Percentiles rank a stretch among this genome's conserved stretches.
phyloP scores from a whole-genome alignment of 2,329 filamentous ascomycete genomes.

The Colletotrichum cuscutae region DNA sequence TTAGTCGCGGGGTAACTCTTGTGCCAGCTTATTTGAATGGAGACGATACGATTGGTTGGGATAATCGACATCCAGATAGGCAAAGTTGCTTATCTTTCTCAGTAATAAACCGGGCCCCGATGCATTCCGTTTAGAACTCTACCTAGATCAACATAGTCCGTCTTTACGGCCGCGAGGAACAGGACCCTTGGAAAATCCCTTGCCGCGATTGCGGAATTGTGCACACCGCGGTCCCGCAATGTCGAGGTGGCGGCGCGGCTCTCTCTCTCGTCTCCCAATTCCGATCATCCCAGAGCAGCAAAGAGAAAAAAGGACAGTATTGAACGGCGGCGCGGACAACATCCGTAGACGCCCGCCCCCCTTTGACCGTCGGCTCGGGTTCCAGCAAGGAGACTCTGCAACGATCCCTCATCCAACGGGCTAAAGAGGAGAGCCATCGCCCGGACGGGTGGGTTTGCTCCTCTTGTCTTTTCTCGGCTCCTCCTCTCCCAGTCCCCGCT shows the following conservation, averaged over 20 bases:
- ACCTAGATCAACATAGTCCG: not conserved
- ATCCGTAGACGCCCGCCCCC: not conserved
- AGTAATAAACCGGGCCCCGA: not conserved
- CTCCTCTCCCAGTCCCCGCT: not conserved
- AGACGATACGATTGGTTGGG: not conserved
- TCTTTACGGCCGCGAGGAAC: not conserved
- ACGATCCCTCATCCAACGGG: not conserved
- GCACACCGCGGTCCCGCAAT: slow-evolving; percentile 14
- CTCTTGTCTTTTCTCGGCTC: not conserved
- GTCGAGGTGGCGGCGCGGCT: slow-evolving; percentile 21
- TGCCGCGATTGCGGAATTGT: slow-evolving; percentile 12
- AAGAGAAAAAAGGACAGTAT: not conserved
- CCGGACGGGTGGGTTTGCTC: not conserved
- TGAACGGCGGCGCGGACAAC: not conserved
- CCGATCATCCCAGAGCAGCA: not conserved
- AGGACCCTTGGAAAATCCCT: not conserved
- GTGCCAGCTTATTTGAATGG: not conserved
- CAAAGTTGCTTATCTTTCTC: not conserved
- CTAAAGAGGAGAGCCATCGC: not conserved
- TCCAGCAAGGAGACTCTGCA: not conserved
- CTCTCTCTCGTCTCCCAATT: not conserved
- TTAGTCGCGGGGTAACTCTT: slow-evolving; percentile 1
- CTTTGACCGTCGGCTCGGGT: slow-evolving; percentile 5
- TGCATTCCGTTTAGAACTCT: not conserved
- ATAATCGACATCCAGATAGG: not conserved